A percentile compares a stretch with the other conserved stretches of the same genome.
These are phyloP conservation scores for Crithidia sp. DNA, from an alignment of 208 protist genomes.

Conservation along the genomic window DNA sequence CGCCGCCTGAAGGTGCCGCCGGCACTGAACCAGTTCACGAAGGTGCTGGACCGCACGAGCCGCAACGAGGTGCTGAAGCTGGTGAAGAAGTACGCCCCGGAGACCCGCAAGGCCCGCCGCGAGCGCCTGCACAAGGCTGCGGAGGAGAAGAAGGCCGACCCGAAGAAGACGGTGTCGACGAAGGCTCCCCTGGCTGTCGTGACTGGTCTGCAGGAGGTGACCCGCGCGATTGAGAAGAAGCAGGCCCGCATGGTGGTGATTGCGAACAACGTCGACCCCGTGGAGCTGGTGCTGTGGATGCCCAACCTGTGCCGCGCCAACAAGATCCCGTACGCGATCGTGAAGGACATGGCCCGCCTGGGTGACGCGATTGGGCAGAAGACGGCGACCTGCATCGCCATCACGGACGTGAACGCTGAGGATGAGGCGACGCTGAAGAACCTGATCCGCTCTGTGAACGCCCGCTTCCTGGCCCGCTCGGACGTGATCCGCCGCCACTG, in stretches of 20 bases:
- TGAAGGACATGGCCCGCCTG: conserved; percentile 99
- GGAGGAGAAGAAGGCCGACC: conserved; percentile 92
- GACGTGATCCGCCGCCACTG: conserved; percentile 92
- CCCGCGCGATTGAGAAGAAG: conserved; percentile 97
- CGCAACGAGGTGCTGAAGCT: conserved; percentile 97
- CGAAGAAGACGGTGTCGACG: conserved; percentile 75
- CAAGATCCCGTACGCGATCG: conserved; percentile 99
- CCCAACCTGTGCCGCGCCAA: conserved; percentile 99
- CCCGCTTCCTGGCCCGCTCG: conserved; percentile 95
- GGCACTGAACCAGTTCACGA: conserved; percentile 90
- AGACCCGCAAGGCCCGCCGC: conserved; percentile 95
- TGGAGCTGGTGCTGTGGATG: conserved; percentile 99
- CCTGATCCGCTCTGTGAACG: conserved; percentile 92
- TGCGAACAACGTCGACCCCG: conserved; percentile 99
- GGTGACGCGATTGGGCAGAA: conserved; percentile 98
- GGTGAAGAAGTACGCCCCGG: conserved; percentile 98
- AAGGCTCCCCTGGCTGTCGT: conserved; percentile 93
- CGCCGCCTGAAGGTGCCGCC: conserved; percentile 97
- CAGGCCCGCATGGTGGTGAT: conserved; percentile 99
- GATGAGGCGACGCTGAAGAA: conserved; percentile 94
- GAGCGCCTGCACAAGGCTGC: conserved; percentile 93
- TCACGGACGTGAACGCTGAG: conserved; percentile 96
- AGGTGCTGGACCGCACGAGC: conserved; percentile 94
- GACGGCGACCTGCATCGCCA: conserved; percentile 95
- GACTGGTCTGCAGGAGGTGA: conserved; percentile 99